A percentile compares a stretch with the other conserved stretches of the same genome.
phyloP scores from a whole-genome alignment of 192 early-diverging fungal genomes.

The Phycomyces blakesleeanus region DNA sequence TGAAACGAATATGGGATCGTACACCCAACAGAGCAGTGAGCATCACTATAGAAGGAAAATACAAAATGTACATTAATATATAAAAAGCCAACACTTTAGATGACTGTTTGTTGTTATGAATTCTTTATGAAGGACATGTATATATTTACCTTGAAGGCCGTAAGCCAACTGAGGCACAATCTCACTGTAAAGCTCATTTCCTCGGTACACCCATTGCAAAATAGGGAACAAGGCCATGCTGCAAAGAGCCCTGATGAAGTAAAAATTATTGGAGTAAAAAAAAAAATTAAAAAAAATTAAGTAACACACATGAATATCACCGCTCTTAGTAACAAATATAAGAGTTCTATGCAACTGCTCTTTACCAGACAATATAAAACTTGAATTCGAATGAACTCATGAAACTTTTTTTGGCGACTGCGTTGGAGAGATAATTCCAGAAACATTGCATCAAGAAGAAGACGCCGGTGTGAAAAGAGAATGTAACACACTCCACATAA shows the following conservation, averaged over 20 bases:
- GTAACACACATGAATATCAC: neutral
- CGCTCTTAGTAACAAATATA: neutral
- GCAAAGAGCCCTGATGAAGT: constrained; percentile 13
- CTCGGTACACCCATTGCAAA: constrained; percentile 26
- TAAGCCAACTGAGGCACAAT: constrained; percentile 40
- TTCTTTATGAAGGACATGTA: no score
- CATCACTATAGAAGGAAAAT: constrained; percentile 10
- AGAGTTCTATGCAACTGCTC: neutral
- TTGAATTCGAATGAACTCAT: constrained; percentile 45
- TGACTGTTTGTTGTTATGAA: no score
- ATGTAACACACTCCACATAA: constrained; percentile 23
- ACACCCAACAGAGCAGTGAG: constrained; percentile 24
- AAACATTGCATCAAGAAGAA: constrained; percentile 47
- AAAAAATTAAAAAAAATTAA: neutral
- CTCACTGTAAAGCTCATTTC: constrained; percentile 28
- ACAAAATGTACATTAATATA: no score
- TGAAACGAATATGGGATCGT: constrained; percentile 21
- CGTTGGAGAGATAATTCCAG: constrained; percentile 44
- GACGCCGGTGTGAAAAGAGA: constrained; percentile 27
- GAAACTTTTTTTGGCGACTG: constrained; percentile 37
- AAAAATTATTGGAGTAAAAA: constrained; percentile 3
- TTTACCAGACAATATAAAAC: constrained; percentile 38
- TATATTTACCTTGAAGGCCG: constrained; percentile 25
- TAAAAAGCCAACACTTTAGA: no score
- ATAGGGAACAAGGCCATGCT: constrained; percentile 35